Percentiles rank a stretch among this genome's conserved stretches.
These are phyloP conservation scores for Dactylonectria macrodidyma DNA, from an alignment of 2,329 filamentous ascomycete genomes.

Conservation along the genomic window DNA sequence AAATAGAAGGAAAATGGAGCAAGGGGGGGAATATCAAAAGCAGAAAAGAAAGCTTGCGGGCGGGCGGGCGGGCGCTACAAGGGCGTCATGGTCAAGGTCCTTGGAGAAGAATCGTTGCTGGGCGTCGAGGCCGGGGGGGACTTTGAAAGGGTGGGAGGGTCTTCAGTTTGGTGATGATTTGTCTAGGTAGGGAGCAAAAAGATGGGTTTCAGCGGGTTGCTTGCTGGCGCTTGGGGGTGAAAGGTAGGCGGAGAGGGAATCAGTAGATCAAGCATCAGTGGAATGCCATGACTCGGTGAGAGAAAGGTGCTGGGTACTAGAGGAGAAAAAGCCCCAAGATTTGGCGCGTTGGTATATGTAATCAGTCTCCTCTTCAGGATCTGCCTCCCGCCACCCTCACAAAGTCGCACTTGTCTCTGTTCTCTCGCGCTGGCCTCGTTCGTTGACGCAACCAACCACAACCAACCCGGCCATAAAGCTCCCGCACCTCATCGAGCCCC, in stretches of 20 bases:
- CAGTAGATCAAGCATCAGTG: background rate
- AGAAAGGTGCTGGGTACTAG: slow-evolving; percentile 10
- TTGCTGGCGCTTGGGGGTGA: background rate
- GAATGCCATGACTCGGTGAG: slow-evolving; percentile 44
- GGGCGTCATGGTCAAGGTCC: slow-evolving; percentile 31
- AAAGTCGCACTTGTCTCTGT: no score
- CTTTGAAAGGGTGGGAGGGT: slow-evolving; percentile 29
- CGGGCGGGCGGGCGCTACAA: slow-evolving; percentile 30
- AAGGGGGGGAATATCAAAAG: background rate
- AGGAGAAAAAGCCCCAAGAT: background rate
- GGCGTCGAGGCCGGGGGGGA: slow-evolving; percentile 16
- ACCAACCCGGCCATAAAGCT: background rate
- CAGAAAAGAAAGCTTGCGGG: background rate
- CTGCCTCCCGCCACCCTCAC: background rate
- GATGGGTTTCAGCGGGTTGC: background rate
- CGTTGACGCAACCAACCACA: no score
- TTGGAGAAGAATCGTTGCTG: slow-evolving; percentile 10
- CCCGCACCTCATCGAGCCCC: background rate
- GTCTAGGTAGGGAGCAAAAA: background rate
- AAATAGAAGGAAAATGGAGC: slow-evolving; percentile 21
- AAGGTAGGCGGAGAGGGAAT: background rate
- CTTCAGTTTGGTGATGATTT: background rate
- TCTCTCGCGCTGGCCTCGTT: no score
- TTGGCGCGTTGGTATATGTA: slow-evolving; percentile 30
- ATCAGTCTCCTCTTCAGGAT: slow-evolving; percentile 31